A percentile compares a stretch with the other conserved stretches of the same genome.
These are phyloP conservation scores for Oehlia diaphana DNA, from an alignment of 192 early-diverging fungal species.

Conservation along the genomic window DNA sequence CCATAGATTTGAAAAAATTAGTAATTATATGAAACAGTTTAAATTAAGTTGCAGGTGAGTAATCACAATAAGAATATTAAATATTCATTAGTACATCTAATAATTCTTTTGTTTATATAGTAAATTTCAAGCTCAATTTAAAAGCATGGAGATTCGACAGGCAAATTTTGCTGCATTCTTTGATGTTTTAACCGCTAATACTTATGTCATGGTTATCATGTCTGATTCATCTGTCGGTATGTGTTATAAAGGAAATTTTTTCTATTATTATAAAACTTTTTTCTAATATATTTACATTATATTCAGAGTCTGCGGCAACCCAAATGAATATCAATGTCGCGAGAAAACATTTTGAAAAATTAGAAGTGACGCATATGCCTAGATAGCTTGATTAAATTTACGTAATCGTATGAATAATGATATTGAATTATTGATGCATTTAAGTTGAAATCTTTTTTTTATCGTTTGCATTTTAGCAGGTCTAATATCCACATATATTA, in stretches of 20 bases:
- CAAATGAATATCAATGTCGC: conserved; percentile 81
- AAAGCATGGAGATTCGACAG: conserved; percentile 85
- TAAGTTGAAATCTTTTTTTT: not conserved
- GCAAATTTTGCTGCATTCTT: conserved; percentile 74
- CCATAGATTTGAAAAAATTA: conserved; percentile 88
- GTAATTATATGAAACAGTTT: conserved; percentile 91
- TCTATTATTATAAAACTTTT: not conserved
- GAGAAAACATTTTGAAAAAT: conserved; percentile 77
- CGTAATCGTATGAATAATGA: not conserved
- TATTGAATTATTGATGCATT: not conserved
- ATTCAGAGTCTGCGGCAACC: conserved; percentile 76
- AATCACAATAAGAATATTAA: conserved; percentile 33
- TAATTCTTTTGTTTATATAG: conserved; percentile 37
- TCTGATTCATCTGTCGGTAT: conserved; percentile 81
- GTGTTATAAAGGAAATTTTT: conserved; percentile 32
- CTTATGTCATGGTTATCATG: conserved; percentile 86
- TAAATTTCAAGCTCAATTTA: conserved; percentile 80
- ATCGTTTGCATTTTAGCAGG: not conserved
- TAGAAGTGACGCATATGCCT: conserved; percentile 56
- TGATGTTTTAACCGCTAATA: conserved; percentile 81
- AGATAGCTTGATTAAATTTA: not conserved
- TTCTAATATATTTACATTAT: not conserved
- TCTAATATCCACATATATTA: too few species aligned
- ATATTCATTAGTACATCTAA: too few species aligned
- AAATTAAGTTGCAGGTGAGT: conserved; percentile 77